Conservation (phyloP, 768 basidiomycete genomes). For the Cyclocybe cylindracea region DNA sequence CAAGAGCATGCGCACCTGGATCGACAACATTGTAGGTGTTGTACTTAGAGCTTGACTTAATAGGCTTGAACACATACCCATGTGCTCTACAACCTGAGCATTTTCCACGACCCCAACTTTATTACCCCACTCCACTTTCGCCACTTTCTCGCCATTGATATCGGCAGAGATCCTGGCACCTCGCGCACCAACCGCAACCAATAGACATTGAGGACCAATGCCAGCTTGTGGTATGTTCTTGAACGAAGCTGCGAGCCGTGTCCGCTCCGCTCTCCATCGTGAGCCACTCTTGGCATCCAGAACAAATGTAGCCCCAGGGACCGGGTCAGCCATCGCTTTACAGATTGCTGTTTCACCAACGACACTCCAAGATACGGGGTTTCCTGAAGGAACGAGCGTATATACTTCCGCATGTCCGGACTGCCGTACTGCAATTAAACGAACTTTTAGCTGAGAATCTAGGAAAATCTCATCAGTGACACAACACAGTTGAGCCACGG, state of each 20-base stretch:
- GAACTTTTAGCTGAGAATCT: slow-evolving; percentile 51
- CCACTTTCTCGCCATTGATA: slow-evolving; percentile 66
- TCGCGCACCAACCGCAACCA: slow-evolving; percentile 47
- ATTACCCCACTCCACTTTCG: slow-evolving; percentile 63
- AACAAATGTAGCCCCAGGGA: slow-evolving; percentile 52
- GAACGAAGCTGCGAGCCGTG: slow-evolving; percentile 39
- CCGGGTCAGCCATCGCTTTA: slow-evolving; percentile 44
- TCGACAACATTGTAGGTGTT: not conserved
- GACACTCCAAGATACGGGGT: slow-evolving; percentile 36
- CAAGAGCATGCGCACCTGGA: slow-evolving; percentile 52
- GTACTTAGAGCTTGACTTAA: not conserved
- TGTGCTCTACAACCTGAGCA: slow-evolving; percentile 58
- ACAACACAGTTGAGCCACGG: not conserved
- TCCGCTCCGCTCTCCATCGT: slow-evolving; percentile 41
- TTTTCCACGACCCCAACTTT: slow-evolving; percentile 51
- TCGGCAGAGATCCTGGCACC: slow-evolving; percentile 58
- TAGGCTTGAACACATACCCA: slow-evolving; percentile 43
- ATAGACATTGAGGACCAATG: slow-evolving; percentile 11
- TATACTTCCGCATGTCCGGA: slow-evolving; percentile 65
- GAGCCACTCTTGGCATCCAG: slow-evolving; percentile 56
- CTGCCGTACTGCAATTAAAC: slow-evolving; percentile 60
- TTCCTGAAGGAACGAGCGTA: slow-evolving; percentile 41
- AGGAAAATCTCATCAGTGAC: not conserved
- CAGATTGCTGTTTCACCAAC: slow-evolving; percentile 31
- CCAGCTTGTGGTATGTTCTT: slow-evolving; percentile 12